Percentiles rank a stretch among this genome's conserved stretches.
These are phyloP conservation scores for Paraphoma chrysanthemicola DNA, from an alignment of 2,329 filamentous ascomycete genomes.

Conservation along the genomic window DNA sequence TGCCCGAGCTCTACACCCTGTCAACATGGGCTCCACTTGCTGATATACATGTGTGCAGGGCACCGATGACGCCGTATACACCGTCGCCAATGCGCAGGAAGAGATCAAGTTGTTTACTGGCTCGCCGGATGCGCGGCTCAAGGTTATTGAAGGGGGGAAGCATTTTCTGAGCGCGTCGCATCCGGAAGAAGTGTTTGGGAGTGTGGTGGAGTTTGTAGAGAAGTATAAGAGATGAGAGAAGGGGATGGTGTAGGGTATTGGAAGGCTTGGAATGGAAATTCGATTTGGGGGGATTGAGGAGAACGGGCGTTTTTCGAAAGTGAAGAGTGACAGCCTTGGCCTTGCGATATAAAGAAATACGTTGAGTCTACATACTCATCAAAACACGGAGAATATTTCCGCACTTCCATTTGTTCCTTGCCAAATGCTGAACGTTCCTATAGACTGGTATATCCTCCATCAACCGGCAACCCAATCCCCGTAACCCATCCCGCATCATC, in stretches of 20 bases:
- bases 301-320: too few species aligned
- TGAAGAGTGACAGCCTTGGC: too few species aligned
- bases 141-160: constrained; percentile 55
- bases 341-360: too few species aligned
- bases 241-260: too few species aligned
- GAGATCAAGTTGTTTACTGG: constrained; percentile 58
- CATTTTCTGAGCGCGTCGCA: constrained; percentile 59
- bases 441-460: constrained; percentile 53
- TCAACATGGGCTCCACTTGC: too few species aligned
- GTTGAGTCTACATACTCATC: too few species aligned
- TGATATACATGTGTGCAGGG: constrained; percentile 16
- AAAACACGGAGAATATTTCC: too few species aligned
- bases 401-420: too few species aligned
- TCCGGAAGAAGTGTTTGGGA: constrained; percentile 52
- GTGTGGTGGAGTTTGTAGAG: constrained; percentile 39
- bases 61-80: constrained; percentile 51
- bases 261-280: too few species aligned
- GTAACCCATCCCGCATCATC: constrained; percentile 57
- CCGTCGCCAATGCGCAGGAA: constrained; percentile 51
- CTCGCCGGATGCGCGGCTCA: constrained; percentile 51
- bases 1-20: too few species aligned
- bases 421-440: constrained; percentile 1
- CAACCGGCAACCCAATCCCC: constrained; percentile 53
- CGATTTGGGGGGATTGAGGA: too few species aligned
- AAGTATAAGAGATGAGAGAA: constrained; percentile 28